A percentile compares a stretch with the other conserved stretches of the same genome.
Conservation (phyloP, 345 rosid genomes). For the Moricandia arvensis region DNA sequence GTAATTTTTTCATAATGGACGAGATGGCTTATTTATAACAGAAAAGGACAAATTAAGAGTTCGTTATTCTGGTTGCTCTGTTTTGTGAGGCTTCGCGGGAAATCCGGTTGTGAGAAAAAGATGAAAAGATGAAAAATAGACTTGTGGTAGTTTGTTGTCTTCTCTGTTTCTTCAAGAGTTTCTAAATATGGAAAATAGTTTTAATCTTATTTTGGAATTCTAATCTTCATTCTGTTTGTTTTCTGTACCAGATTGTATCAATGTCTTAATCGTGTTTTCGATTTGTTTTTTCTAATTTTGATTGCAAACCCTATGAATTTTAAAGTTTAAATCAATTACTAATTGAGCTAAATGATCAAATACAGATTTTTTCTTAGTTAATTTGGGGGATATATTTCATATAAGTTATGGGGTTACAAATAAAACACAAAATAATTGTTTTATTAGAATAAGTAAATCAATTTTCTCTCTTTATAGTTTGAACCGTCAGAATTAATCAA, state of each 20-base stretch:
- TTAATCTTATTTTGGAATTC: slow-evolving; percentile 18
- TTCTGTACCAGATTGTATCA: slow-evolving; percentile 13
- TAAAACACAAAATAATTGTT: too few species aligned
- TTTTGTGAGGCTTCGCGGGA: slow-evolving; percentile 31
- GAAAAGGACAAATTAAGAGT: slow-evolving; percentile 19
- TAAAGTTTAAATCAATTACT: too few species aligned
- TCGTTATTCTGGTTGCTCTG: slow-evolving; percentile 34
- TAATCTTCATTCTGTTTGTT: not conserved
- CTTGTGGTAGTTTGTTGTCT: slow-evolving; percentile 25
- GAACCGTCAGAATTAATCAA: too few species aligned
- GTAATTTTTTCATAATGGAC: not conserved
- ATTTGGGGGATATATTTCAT: too few species aligned
- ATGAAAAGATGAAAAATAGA: slow-evolving; percentile 25
- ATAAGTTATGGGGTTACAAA: too few species aligned
- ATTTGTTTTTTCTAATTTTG: not conserved
- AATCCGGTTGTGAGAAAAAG: slow-evolving; percentile 21
- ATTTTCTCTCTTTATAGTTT: too few species aligned
- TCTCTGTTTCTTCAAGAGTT: slow-evolving; percentile 20
- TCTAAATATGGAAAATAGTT: slow-evolving; percentile 23
- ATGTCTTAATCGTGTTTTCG: slow-evolving; percentile 18
- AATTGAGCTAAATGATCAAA: too few species aligned
- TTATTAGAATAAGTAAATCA: too few species aligned
- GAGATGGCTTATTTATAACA: slow-evolving; percentile 28
- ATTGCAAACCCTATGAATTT: not conserved
- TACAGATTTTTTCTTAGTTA: too few species aligned